Conservation (phyloP, 306 rosid genomes). For the Quercus robur region DNA sequence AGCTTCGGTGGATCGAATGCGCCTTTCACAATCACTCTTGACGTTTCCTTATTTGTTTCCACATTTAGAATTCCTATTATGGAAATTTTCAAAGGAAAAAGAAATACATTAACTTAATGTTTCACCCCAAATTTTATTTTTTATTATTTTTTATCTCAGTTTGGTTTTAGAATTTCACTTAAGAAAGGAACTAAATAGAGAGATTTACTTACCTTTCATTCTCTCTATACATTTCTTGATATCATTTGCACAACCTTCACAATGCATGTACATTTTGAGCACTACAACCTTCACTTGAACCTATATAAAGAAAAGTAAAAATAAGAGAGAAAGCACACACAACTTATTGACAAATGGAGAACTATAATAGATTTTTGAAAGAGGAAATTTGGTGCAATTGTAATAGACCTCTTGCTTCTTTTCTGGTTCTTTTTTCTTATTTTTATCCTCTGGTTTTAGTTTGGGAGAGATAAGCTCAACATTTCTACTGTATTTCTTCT, state of each 20-base stretch:
- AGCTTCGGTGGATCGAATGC: slow-evolving; percentile 42
- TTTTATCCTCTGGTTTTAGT: slow-evolving; percentile 6
- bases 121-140: not conserved
- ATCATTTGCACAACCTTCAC: slow-evolving; percentile 70
- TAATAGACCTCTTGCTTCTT: slow-evolving; percentile 27
- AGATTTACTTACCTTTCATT: slow-evolving; percentile 6
- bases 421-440: slow-evolving; percentile 11
- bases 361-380: not conserved
- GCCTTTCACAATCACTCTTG: slow-evolving; percentile 61
- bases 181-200: not conserved
- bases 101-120: not conserved
- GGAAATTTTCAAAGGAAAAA: not conserved
- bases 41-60: slow-evolving; percentile 44
- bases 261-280: slow-evolving; percentile 65
- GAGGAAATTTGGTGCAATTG: not conserved
- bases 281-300: slow-evolving; percentile 36
- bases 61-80: slow-evolving; percentile 51
- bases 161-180: no score
- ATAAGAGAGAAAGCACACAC: not conserved
- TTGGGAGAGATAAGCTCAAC: slow-evolving; percentile 61
- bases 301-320: slow-evolving; percentile 12
- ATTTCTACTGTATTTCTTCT: slow-evolving; percentile 59
- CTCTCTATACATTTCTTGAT: slow-evolving; percentile 42
- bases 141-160: no score
- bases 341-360: not conserved